Evolutionary conservation across 352 stramenopile genomes (phyloP).

Genomic region (Phytophthora uliginosa): DNA sequence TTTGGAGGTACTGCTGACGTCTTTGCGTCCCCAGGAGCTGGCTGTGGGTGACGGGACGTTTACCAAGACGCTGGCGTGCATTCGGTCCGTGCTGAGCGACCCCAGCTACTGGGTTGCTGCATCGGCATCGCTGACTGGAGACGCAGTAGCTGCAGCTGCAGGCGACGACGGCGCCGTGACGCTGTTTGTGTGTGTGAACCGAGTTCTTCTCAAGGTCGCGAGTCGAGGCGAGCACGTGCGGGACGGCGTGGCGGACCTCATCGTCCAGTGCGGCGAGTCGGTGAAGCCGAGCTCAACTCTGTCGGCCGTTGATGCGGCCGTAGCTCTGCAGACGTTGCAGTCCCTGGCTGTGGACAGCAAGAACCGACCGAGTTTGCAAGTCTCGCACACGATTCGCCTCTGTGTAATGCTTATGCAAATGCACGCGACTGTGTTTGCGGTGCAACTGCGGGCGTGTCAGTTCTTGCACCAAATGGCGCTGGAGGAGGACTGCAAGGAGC

Average conservation of each 20-base stretch:
- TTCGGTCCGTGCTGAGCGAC: conserved; percentile 46
- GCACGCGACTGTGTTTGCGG: conserved; percentile 30
- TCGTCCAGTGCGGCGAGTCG: conserved; percentile 41
- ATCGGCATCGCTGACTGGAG: neutral
- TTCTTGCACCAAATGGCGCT: conserved; percentile 79
- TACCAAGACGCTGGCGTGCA: conserved; percentile 51
- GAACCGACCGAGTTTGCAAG: conserved; percentile 44
- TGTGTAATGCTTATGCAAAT: conserved; percentile 48
- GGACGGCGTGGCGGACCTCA: conserved; percentile 45
- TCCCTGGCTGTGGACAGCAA: conserved; percentile 53
- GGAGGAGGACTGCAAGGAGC: conserved; percentile 63
- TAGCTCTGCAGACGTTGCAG: conserved; percentile 60
- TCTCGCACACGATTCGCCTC: conserved; percentile 39
- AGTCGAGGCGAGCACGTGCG: conserved; percentile 51
- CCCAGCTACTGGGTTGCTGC: conserved; percentile 32
- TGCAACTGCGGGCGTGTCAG: conserved; percentile 68
- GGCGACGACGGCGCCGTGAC: conserved; percentile 30
- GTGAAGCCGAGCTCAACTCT: conserved; percentile 11
- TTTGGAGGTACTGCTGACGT: conserved; percentile 58
- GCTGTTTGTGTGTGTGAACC: conserved; percentile 53
- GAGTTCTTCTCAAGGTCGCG: conserved; percentile 54
- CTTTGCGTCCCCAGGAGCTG: conserved; percentile 44
- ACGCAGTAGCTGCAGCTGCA: neutral
- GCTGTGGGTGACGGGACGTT: conserved; percentile 48
- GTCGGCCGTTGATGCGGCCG: conserved; percentile 23